Evolutionary conservation across 805 yeast genomes (phyloP).

Genomic region (Kregervanrija delftensis): DNA sequence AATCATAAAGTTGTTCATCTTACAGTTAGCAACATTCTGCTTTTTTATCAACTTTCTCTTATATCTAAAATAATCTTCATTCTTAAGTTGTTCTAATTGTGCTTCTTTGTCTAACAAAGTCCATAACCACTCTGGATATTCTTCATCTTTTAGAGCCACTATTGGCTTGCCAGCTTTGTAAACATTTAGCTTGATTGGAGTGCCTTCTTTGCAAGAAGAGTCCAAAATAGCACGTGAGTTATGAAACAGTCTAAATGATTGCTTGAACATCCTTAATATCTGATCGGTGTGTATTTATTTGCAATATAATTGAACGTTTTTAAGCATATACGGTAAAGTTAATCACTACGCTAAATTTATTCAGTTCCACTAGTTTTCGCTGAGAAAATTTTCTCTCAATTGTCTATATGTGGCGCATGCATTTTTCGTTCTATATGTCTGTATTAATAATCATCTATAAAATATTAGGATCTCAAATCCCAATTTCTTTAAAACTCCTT

Average conservation of each 20-base stretch:
- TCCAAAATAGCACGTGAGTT: constrained; percentile 14
- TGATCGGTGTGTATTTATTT: no score
- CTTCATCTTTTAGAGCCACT: constrained; percentile 77
- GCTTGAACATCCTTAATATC: constrained; percentile 2
- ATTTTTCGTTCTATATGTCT: no score
- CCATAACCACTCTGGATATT: constrained; percentile 97
- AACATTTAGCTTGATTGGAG: constrained; percentile 63
- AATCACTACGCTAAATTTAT: no score
- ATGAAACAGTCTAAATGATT: constrained; percentile 14
- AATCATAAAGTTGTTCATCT: constrained; percentile 70
- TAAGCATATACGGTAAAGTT: background rate
- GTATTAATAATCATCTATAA: no score
- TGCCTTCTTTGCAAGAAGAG: constrained; percentile 65
- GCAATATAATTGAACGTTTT: background rate
- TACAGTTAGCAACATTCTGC: constrained; percentile 62
- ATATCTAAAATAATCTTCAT: constrained; percentile 50
- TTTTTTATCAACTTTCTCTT: constrained; percentile 68
- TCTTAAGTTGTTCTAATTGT: constrained; percentile 47
- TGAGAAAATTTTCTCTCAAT: no score
- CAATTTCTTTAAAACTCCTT: no score
- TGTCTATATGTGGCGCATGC: no score
- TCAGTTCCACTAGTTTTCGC: no score
- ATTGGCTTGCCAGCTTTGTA: constrained; percentile 81
- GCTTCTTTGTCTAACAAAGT: constrained; percentile 61
- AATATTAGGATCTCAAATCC: no score